These are phyloP conservation scores for Oryza glaberrima DNA, from an alignment of 176 grass and related monocot species.

Conservation along the genomic window DNA sequence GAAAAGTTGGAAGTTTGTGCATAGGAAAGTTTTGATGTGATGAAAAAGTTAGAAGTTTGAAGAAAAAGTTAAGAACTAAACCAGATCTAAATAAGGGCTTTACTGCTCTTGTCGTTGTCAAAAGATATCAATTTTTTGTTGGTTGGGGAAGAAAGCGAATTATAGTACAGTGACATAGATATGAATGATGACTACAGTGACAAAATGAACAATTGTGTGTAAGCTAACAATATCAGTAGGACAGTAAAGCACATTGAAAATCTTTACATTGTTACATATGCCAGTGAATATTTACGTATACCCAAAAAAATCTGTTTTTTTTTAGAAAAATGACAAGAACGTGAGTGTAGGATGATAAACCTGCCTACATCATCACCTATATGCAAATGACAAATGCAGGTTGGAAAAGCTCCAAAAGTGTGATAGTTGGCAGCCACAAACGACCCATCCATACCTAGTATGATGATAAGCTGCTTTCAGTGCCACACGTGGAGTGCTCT, in stretches of 20 bases:
- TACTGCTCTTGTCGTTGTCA: neutral
- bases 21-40: no score
- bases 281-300: neutral
- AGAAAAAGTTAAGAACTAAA: no score
- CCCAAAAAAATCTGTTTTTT: neutral
- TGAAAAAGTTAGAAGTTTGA: no score
- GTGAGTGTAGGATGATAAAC: neutral
- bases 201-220: neutral
- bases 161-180: neutral
- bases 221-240: neutral
- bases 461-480: neutral
- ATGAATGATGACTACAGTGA: neutral
- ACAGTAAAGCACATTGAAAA: neutral
- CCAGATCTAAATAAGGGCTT: neutral
- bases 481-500: neutral
- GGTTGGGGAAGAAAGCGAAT: neutral
- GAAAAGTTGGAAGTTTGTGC: no score
- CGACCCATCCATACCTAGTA: neutral
- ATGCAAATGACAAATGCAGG: neutral
- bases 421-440: neutral
- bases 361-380: neutral
- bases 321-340: neutral
- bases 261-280: neutral
- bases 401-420: neutral
- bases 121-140: neutral